A percentile compares a stretch with the other conserved stretches of the same genome.
Conservation (phyloP, 2,329 filamentous ascomycete species). For the Fusarium mexicanum region DNA sequence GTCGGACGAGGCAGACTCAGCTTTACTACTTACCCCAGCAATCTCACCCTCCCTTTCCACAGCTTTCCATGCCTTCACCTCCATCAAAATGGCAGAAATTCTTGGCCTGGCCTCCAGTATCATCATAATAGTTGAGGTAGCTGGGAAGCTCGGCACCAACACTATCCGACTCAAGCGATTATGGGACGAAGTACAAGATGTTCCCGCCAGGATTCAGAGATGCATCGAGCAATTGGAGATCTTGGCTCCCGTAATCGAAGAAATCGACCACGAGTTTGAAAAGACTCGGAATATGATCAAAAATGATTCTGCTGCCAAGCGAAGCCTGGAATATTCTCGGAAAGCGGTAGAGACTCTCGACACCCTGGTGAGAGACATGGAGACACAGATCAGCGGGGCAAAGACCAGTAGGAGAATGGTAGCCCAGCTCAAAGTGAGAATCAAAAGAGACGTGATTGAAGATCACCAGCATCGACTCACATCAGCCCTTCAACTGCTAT, state of each 20-base stretch:
- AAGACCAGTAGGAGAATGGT: not conserved
- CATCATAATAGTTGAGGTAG: constrained; percentile 27
- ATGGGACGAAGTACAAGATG: constrained; percentile 29
- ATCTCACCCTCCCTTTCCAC: accelerated
- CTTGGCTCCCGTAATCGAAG: not conserved
- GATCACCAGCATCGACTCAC: constrained; percentile 7
- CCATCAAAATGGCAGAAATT: constrained; percentile 20
- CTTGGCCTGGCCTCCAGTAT: constrained; percentile 22
- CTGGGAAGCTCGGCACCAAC: constrained; percentile 19
- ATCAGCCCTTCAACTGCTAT: constrained; percentile 3
- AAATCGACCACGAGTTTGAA: constrained; percentile 14
- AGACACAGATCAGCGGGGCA: not conserved
- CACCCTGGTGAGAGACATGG: not conserved
- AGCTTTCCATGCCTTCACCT: accelerated
- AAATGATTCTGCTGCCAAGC: not conserved
- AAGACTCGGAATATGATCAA: not conserved
- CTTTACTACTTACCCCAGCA: not conserved
- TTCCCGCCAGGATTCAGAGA: not conserved
- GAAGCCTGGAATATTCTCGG: constrained; percentile 13
- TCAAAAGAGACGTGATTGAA: constrained; percentile 13
- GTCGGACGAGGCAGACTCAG: not conserved
- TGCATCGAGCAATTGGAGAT: constrained; percentile 11
- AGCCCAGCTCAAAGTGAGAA: not conserved
- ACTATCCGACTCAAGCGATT: constrained; percentile 14
- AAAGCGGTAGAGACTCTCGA: constrained; percentile 5